Percentiles rank a stretch among this genome's conserved stretches.
Evolutionary conservation across 1,139 yeast genomes (phyloP).

Genomic region (Pneumocystis jirovecii): DNA sequence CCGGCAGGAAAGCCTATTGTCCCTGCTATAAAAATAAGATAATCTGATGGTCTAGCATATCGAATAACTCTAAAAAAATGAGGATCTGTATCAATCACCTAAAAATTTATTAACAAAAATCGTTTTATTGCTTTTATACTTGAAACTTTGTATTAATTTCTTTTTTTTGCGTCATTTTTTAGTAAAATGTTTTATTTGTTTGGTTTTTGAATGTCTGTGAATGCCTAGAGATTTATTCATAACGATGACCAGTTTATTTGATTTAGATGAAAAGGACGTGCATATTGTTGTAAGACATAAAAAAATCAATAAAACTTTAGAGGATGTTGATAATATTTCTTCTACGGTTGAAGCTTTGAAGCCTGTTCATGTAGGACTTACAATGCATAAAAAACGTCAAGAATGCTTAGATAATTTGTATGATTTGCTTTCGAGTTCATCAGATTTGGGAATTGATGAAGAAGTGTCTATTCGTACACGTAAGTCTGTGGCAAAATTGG

Average conservation of each 20-base stretch:
- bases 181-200: background rate
- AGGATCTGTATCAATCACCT: slow-evolving; percentile 63
- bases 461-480: slow-evolving; percentile 21
- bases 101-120: background rate
- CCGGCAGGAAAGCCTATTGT: slow-evolving; percentile 40
- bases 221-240: background rate
- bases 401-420: background rate
- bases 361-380: background rate
- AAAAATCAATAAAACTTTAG: background rate
- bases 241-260: background rate
- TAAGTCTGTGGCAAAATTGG: slow-evolving; percentile 23
- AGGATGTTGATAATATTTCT: background rate
- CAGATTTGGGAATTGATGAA: slow-evolving; percentile 26
- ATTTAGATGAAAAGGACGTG: background rate
- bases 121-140: background rate
- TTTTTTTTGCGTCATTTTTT: background rate
- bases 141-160: background rate
- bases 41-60: slow-evolving; percentile 58
- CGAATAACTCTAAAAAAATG: slow-evolving; percentile 56
- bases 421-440: background rate
- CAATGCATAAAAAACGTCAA: background rate
- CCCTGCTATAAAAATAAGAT: slow-evolving; percentile 45
- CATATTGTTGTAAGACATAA: background rate
- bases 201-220: background rate
- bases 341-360: background rate